Base-by-base conservation (phyloP, 495 filamentous ascomycete genomes). In the Cryomyces minteri region DNA sequence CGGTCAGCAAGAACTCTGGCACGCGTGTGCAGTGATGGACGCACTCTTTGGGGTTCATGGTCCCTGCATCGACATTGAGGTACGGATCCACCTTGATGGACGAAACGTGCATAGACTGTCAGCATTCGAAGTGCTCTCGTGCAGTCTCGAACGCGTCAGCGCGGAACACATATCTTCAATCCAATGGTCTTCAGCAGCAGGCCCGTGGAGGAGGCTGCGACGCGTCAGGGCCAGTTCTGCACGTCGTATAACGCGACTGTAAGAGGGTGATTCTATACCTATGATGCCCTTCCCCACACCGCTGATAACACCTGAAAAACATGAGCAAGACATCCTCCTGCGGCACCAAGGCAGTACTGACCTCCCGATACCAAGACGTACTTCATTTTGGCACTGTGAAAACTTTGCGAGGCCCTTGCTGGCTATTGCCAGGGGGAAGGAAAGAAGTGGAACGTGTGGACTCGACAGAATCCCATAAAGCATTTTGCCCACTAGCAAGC, bases 211-310 rank as follows among this genome's bases (percentile, higher is more conserved):
- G 73, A 77, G 48, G 77, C 77, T 74, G 44, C 50, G 52, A 58
- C 56, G 55, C 54, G 51, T 58, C 51, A 55, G 36, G 49, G 49
- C 51, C 47, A 48, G 51, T 36, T 37, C 45, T 43, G 47, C 5
- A 39, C 1, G 14, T 4, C 32, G 34, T 39, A 25, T 43, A 30
- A 31, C 41, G 36, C 40, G 37, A 41, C 39, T 37, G 29, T 30
- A 52, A 37, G 48, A 12, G 39, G 31, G 46, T 43, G 39, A 50
- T 50, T 53, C 46, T 60, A 60, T 73, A 80, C 79, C 76, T 56
- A 85, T 84, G 41, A 83, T 72, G 56, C 84, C 83, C 66, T 88
- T 88, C 48, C 83, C 84, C 58, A 90, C 78, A 50, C 84, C 84
- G 53, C 70, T 76, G 45, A 86, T 84, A 52, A 83, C 77, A 68